Evolutionary conservation across 164 flowering plant species (phyloP).

Genomic region (Dillenia suffruticosa): DNA sequence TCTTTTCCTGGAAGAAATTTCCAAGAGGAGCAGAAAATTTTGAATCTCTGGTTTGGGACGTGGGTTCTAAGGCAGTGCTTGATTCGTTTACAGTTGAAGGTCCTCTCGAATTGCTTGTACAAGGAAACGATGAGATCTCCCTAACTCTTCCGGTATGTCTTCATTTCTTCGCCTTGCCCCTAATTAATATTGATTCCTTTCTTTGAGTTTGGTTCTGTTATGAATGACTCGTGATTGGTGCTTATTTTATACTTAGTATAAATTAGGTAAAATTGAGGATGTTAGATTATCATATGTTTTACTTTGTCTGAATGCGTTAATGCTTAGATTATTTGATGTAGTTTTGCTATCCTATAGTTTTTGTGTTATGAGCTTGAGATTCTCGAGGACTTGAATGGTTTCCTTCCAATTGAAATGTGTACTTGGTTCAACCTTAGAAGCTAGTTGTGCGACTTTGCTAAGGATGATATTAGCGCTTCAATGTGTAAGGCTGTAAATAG

Average conservation of each 20-base stretch:
- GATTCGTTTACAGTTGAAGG: constrained; percentile 51
- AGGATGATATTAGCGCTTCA: no score
- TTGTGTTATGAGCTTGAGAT: no score
- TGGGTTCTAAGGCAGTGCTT: constrained; percentile 27
- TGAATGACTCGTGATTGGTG: background rate
- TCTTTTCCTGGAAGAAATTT: constrained; percentile 41
- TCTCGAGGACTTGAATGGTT: no score
- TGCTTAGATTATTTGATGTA: no score
- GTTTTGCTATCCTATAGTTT: no score
- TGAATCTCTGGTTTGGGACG: constrained; percentile 20
- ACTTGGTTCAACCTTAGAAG: no score
- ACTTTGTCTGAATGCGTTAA: background rate
- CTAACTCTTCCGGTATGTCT: constrained; percentile 56
- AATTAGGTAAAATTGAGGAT: background rate
- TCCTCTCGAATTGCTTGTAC: constrained; percentile 52
- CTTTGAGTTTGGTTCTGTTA: no score
- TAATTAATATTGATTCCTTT: background rate
- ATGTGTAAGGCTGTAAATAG: no score
- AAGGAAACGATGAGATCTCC: constrained; percentile 31
- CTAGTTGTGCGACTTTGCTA: no score
- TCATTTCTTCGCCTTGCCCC: background rate
- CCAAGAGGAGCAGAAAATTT: constrained; percentile 17
- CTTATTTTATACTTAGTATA: background rate
- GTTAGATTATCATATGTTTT: background rate
- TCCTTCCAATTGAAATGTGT: no score